Conservation (phyloP, 139 green algal genomes). For the Haematococcus lacustris region DNA sequence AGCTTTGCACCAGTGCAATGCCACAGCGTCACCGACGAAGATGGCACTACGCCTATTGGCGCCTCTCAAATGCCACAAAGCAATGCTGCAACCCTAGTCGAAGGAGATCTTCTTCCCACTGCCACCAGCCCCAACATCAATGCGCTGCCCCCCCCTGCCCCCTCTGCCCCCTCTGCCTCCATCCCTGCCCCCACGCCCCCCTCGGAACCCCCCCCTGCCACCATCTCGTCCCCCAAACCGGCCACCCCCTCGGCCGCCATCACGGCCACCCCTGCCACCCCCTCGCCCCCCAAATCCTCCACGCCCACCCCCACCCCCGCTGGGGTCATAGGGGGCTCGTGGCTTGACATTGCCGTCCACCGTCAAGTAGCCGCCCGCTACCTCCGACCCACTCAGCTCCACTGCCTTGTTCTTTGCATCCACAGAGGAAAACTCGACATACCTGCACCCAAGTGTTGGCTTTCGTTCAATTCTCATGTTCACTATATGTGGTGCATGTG, state of each 20-base stretch:
- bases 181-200: conserved; percentile 14
- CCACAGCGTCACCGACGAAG: too few species aligned
- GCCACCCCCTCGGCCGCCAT: conserved; percentile 12
- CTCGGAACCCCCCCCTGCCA: conserved; percentile 13
- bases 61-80: too few species aligned
- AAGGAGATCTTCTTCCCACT: conserved; percentile 59
- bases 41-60: too few species aligned
- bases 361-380: conserved; percentile 42
- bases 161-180: conserved; percentile 15
- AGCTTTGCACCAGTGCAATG: too few species aligned
- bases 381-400: conserved; percentile 50
- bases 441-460: too few species aligned
- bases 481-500: too few species aligned
- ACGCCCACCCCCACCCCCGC: conserved; percentile 11
- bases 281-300: conserved; percentile 11
- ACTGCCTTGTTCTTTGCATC: conserved; percentile 52
- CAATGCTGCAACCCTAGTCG: too few species aligned
- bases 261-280: conserved; percentile 7
- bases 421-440: conserved; percentile 55
- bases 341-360: conserved; percentile 51
- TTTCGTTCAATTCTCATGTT: too few species aligned
- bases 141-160: conserved; percentile 21
- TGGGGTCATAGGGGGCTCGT: conserved; percentile 8
- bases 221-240: not conserved
- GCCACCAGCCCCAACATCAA: conserved; percentile 25